Base-by-base conservation (phyloP, 1,284 basidiomycete species). In the Cerrena zonata region DNA sequence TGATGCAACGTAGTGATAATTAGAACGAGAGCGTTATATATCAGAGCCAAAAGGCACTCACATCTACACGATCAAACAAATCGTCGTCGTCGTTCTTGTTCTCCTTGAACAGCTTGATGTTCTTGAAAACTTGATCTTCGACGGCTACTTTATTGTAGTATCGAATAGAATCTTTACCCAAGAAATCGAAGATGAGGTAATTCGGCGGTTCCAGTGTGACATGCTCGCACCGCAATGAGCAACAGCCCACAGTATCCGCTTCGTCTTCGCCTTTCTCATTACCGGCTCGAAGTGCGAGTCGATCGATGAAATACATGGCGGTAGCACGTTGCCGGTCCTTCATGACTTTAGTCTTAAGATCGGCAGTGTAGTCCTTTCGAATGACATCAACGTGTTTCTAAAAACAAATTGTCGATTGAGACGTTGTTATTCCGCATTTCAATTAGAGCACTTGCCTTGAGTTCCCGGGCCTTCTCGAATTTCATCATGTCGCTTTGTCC, bases 181-280 rank as follows among this genome's bases (percentile, higher is more conserved):
- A 76, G 74, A 97, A 98, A 69, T 97, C 94, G 69, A 98, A 94
- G 53, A 90, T 76, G 64, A 97, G 84, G 62, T 78, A 80, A 71
- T 89, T 85, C 7, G 93, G 92, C 11, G 85, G 84, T 60, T 89
- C 82, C 48, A 96, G 75, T 2, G 93, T 96, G 62, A 98, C 85
- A 67, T 98, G 94, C 67, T 97, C 92, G 67, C 87, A 94, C 22
- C 93, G 90, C 47, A 98, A 71, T 13, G 94, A 96, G 68, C 94
- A 98, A 72, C 94, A 97, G 66, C 94, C 94, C 51, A 97, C 92
- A 0, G 94, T 98, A 66, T 98, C 94, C 1, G 94, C 94, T 69
- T 97, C 94, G 58, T 98, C 94, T 62, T 96, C 94, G 43, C 93
- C 94, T 70, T 98, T 98, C 71, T 98, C 94, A 70, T 97, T 97